These are phyloP conservation scores for Eucalyptus sp. DNA, from an alignment of 345 rosid species.

Conservation along the genomic window DNA sequence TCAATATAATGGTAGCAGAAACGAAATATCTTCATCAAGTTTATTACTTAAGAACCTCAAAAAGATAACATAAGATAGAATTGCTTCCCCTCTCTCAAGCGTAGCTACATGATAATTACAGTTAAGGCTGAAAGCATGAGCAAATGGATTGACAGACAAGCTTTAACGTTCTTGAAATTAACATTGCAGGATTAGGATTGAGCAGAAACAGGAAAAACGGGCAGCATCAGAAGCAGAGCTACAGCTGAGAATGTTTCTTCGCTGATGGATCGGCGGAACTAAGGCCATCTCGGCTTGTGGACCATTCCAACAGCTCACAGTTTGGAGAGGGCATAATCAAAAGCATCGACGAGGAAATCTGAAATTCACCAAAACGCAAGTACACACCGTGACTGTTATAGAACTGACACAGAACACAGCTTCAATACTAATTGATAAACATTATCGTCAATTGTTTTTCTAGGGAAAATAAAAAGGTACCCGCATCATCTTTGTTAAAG, in stretches of 20 bases:
- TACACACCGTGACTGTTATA: background rate
- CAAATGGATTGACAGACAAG: background rate
- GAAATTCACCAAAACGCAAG: background rate
- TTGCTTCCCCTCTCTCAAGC: no score
- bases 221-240: background rate
- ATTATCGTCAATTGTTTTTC: background rate
- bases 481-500: constrained; percentile 85
- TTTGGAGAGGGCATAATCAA: constrained; percentile 64
- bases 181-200: background rate
- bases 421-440: background rate
- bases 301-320: constrained; percentile 15
- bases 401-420: background rate
- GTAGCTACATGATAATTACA: background rate
- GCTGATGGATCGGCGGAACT: background rate
- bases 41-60: no score
- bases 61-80: no score
- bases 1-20: background rate
- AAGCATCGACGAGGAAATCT: constrained; percentile 75
- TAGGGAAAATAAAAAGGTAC: constrained; percentile 10
- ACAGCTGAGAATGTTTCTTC: background rate
- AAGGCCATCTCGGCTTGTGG: background rate
- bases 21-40: background rate
- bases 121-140: background rate
- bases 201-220: background rate
- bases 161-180: background rate